phyloP scores from a whole-genome alignment of 352 stramenopile genomes.

The Phytophthora parvispora region DNA sequence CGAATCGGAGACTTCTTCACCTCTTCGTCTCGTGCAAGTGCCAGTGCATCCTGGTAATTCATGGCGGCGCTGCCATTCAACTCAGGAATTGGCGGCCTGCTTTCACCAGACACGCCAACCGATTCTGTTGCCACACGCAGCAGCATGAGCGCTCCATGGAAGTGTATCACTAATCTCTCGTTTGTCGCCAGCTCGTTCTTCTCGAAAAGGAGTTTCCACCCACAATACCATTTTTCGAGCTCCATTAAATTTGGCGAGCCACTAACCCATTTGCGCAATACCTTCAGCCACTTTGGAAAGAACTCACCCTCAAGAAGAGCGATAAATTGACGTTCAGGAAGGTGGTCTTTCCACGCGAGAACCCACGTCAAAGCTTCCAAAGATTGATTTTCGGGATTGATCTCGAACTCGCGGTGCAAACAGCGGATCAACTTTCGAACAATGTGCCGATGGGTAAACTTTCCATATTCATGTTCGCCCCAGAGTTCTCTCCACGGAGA shows the following conservation, averaged over 20 bases:
- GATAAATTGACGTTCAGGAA: conserved; percentile 82
- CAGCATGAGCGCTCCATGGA: conserved; percentile 79
- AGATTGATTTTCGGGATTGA: conserved; percentile 81
- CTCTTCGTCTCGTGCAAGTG: conserved; percentile 50
- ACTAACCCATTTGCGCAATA: conserved; percentile 84
- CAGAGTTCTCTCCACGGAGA: conserved; percentile 79
- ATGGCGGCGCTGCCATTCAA: conserved; percentile 60
- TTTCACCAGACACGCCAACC: conserved; percentile 12
- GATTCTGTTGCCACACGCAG: conserved; percentile 57
- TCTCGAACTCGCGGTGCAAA: conserved; percentile 84
- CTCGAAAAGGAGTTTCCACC: conserved; percentile 88
- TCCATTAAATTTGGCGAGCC: conserved; percentile 62
- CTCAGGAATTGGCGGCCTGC: conserved; percentile 45
- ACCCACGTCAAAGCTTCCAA: conserved; percentile 78
- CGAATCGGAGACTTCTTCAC: conserved; percentile 25
- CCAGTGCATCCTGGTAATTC: conserved; percentile 85
- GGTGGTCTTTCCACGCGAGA: conserved; percentile 73
- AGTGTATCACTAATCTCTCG: conserved; percentile 77
- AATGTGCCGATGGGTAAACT: conserved; percentile 88
- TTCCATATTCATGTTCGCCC: conserved; percentile 82
- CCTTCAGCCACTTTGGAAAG: conserved; percentile 92
- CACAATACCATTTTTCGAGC: conserved; percentile 85
- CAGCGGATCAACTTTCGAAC: conserved; percentile 78
- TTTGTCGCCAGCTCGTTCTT: conserved; percentile 67
- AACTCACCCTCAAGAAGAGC: conserved; percentile 93